Conservation (phyloP, 352 stramenopile genomes). For the Plasmopara viticola region DNA sequence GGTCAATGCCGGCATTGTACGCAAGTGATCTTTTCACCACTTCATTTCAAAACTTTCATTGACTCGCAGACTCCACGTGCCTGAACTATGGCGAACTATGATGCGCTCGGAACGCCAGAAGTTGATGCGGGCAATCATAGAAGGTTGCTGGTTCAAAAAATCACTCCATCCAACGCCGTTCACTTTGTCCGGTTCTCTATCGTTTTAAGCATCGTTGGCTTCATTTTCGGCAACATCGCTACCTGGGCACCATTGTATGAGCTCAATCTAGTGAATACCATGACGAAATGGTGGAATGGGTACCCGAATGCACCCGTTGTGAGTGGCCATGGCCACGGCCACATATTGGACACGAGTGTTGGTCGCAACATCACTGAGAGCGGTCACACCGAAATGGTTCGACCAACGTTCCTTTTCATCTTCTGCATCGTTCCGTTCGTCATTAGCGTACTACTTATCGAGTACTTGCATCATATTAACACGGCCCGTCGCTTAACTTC, state of each 20-base stretch:
- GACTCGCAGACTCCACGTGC: no score
- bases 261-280: conserved; percentile 41
- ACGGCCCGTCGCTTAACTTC: conserved; percentile 32
- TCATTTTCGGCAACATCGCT: conserved; percentile 60
- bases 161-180: conserved; percentile 13
- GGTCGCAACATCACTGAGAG: conserved; percentile 47
- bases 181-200: conserved; percentile 32
- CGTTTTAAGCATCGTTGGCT: conserved; percentile 29
- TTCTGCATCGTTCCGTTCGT: conserved; percentile 66
- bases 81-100: conserved; percentile 26
- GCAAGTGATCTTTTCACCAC: no score
- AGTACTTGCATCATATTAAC: conserved; percentile 40
- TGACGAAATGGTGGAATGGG: conserved; percentile 55
- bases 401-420: conserved; percentile 58
- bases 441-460: conserved; percentile 44
- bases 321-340: conserved; percentile 24
- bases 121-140: conserved; percentile 10
- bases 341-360: conserved; percentile 42
- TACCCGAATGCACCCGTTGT: conserved; percentile 33
- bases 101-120: conserved; percentile 27
- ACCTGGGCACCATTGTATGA: conserved; percentile 51
- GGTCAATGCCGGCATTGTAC: no score
- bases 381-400: no score
- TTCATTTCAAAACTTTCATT: no score
- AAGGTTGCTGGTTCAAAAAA: background rate